Base-by-base conservation (phyloP, 208 protist species). In the Leishmania tropica region DNA sequence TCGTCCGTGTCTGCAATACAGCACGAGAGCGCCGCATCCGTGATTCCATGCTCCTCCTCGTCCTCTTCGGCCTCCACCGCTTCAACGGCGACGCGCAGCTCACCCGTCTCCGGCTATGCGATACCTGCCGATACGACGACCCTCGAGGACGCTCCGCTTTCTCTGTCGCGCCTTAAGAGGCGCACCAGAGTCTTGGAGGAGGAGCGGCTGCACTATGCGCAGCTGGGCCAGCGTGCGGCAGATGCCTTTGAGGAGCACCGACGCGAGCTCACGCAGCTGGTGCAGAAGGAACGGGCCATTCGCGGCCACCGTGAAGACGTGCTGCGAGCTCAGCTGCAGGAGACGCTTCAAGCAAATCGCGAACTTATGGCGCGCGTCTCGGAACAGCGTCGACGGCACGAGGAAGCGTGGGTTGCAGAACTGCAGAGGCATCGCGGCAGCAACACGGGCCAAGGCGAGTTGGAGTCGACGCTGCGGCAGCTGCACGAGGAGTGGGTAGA, bases 171-270 rank as follows among this genome's bases (percentile, higher is more conserved):
- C 37, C 83, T 96, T 35, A 75, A 90, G 81, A 73, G 76, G 42
- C 89, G 88, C 42, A 78, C 92, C n/a, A 77, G 83, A 54, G 81
- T 87, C 0, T 67, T 95, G 47, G 78, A 84, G 68, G 90, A 94
- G 71, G 94, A 97, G 74, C 75, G 82, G 4, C 89, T 89, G 60
- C 81, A 90, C 83, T 94, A 87, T 79, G 48, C 45, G 6, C 73
- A 75, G 3, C 81, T 97, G n/a, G 83, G 80, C 76, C 31, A 60
- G 31, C 86, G 85, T 67, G 86, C 92, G 42, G 51, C 86, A 56
- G 76, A 81, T 45, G 88, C 86, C 60, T 95, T 95, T 60, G 91
- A 93, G 37, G 81, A 82, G 67, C 94, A 97, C 87, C 89, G 94
- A 0, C 79, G 84, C 56, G 92, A 97, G 54, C 83, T 97, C 37